Conservation (phyloP, 1,284 basidiomycete genomes). For the Grifola frondosa region DNA sequence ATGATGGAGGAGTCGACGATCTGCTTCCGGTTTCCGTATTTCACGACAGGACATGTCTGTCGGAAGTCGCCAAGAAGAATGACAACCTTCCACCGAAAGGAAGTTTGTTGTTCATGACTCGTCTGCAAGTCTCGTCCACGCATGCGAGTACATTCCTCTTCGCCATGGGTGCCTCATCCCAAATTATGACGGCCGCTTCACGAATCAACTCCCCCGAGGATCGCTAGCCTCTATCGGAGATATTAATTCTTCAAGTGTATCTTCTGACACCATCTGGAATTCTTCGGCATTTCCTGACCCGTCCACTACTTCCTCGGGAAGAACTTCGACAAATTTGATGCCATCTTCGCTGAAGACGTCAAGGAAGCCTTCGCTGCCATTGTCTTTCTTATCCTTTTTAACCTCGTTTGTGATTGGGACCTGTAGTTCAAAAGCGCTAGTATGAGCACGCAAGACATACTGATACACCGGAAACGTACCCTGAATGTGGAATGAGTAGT, state of each 20-base stretch:
- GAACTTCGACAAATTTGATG: too few relatives aligned
- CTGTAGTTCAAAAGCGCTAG: conserved; percentile 16
- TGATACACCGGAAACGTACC: conserved; percentile 18
- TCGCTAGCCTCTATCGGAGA: conserved; percentile 29
- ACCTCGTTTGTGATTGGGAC: conserved; percentile 37
- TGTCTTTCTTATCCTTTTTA: too few relatives aligned
- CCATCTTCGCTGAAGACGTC: too few relatives aligned
- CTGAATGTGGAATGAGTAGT: conserved; percentile 39
- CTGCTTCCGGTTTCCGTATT: conserved; percentile 26
- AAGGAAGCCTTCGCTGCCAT: too few relatives aligned
- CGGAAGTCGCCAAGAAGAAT: conserved; percentile 40
- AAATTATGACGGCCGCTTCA: conserved; percentile 31
- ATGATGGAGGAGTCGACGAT: conserved; percentile 38
- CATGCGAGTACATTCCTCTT: conserved; percentile 35
- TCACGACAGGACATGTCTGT: conserved; percentile 39
- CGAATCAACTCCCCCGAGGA: conserved; percentile 32
- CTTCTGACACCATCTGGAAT: too few relatives aligned
- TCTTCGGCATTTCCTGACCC: too few relatives aligned
- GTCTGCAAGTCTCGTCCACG: conserved; percentile 33
- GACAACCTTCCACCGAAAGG: conserved; percentile 40
- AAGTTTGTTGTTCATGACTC: conserved; percentile 26
- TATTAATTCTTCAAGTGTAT: conserved; percentile 27
- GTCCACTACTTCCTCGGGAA: too few relatives aligned
- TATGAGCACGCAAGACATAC: neutral
- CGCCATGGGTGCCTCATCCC: conserved; percentile 43